These are phyloP conservation scores for Pezicula carpinea DNA, from an alignment of 2,329 filamentous ascomycete species.

Conservation along the genomic window DNA sequence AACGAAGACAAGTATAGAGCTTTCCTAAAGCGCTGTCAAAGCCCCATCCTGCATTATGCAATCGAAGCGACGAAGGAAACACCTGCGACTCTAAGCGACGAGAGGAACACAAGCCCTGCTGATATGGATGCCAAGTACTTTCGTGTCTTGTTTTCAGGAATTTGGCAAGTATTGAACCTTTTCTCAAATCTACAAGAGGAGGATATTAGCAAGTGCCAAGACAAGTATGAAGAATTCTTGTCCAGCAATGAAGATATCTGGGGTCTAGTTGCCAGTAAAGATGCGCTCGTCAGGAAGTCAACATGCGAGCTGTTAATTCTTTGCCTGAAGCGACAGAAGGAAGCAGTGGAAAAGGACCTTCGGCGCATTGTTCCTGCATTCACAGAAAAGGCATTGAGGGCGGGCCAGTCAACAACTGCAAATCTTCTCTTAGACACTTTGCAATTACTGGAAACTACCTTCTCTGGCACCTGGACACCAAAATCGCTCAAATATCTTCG, in stretches of 20 bases:
- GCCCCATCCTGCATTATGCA: conserved; percentile 76
- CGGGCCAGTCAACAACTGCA: conserved; percentile 69
- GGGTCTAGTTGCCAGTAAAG: conserved; percentile 61
- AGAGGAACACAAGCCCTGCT: conserved; percentile 76
- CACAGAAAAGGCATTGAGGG: conserved; percentile 68
- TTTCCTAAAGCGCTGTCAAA: conserved; percentile 79
- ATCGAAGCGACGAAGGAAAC: conserved; percentile 78
- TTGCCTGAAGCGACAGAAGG: conserved; percentile 42
- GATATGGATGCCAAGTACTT: conserved; percentile 84
- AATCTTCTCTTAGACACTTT: conserved; percentile 66
- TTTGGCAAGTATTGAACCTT: conserved; percentile 51
- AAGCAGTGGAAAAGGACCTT: conserved; percentile 44
- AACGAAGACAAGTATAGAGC: conserved; percentile 72
- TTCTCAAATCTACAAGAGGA: conserved; percentile 41
- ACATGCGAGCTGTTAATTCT: conserved; percentile 46
- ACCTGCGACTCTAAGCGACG: conserved; percentile 78
- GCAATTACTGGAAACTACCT: conserved; percentile 55
- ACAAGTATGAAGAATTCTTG: conserved; percentile 63
- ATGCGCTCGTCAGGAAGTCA: conserved; percentile 46
- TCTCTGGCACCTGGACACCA: conserved; percentile 72
- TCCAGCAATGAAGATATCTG: conserved; percentile 57
- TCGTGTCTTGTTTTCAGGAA: conserved; percentile 58
- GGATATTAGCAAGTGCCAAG: conserved; percentile 56
- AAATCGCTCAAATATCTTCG: conserved; percentile 55
- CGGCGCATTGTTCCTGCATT: conserved; percentile 53